These are phyloP conservation scores for Globisporangium alternatum DNA, from an alignment of 352 stramenopile genomes.

Conservation along the genomic window DNA sequence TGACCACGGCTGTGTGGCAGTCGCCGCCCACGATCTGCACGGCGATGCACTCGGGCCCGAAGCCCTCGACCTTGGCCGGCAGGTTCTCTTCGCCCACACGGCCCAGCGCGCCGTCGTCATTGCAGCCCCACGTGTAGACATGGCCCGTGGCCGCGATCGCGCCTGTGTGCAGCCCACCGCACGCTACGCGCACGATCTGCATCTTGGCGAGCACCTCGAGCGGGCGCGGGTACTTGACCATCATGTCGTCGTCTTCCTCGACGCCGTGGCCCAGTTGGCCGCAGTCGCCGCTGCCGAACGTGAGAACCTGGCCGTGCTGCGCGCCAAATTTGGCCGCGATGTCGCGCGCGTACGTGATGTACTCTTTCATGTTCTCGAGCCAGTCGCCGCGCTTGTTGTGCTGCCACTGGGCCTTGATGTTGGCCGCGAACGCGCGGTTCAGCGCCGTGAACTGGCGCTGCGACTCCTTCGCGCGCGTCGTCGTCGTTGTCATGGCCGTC, in stretches of 20 bases:
- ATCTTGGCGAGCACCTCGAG: constrained; percentile 41
- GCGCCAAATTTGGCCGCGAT: constrained; percentile 56
- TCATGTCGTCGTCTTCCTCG: constrained; percentile 75
- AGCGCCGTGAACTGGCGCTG: constrained; percentile 57
- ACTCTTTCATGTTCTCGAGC: constrained; percentile 79
- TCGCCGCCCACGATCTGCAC: constrained; percentile 91
- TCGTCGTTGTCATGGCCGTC: constrained; percentile 15
- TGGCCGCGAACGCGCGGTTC: constrained; percentile 66
- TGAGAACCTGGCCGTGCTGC: constrained; percentile 49
- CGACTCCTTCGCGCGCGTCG: constrained; percentile 37
- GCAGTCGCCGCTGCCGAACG: constrained; percentile 92
- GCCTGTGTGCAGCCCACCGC: constrained; percentile 91
- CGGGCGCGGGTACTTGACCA: constrained; percentile 66
- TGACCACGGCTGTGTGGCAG: constrained; percentile 92
- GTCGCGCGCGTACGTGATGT: constrained; percentile 65
- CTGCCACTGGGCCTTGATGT: constrained; percentile 55
- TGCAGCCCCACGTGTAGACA: constrained; percentile 96
- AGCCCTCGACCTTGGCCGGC: constrained; percentile 54
- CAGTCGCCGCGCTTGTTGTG: constrained; percentile 67
- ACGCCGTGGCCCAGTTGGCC: constrained; percentile 91
- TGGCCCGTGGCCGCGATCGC: constrained; percentile 82
- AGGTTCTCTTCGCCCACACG: constrained; percentile 77
- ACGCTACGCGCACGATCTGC: constrained; percentile 69
- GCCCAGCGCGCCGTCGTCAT: constrained; percentile 90
- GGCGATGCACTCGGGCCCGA: constrained; percentile 39